Evolutionary conservation across 2,329 filamentous ascomycete genomes (phyloP).

Genomic region (Claviceps arundinis): DNA sequence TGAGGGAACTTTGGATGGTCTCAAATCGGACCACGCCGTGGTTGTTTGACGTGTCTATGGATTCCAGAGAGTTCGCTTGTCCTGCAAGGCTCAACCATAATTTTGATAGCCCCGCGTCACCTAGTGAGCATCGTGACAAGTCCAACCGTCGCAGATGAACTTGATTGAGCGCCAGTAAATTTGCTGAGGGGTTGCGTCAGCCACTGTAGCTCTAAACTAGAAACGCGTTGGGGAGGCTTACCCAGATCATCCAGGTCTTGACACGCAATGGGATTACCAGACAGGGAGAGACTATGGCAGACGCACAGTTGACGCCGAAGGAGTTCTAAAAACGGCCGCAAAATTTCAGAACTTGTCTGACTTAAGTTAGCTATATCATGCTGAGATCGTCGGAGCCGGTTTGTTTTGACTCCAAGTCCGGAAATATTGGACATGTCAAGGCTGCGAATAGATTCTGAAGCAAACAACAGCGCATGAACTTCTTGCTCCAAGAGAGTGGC

Average conservation of each 20-base stretch:
- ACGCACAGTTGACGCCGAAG: slow-evolving; percentile 31
- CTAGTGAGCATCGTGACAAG: slow-evolving; percentile 37
- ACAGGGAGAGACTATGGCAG: slow-evolving; percentile 38
- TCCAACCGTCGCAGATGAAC: slow-evolving; percentile 34
- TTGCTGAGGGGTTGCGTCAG: slow-evolving; percentile 12
- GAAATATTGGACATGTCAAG: slow-evolving; percentile 37
- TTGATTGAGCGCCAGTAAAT: slow-evolving; percentile 19
- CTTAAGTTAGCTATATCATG: slow-evolving; percentile 11
- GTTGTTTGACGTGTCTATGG: slow-evolving; percentile 40
- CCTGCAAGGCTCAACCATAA: slow-evolving; percentile 34
- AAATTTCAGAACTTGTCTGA: slow-evolving; percentile 25
- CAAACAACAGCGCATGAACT: slow-evolving; percentile 41
- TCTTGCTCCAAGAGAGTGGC: slow-evolving; percentile 41
- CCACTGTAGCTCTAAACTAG: background rate
- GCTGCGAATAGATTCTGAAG: slow-evolving; percentile 40
- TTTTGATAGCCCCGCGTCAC: slow-evolving; percentile 32
- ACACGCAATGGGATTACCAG: slow-evolving; percentile 33
- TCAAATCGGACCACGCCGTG: slow-evolving; percentile 35
- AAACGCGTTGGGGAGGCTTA: slow-evolving; percentile 13
- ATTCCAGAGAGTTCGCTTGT: slow-evolving; percentile 31
- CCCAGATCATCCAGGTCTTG: slow-evolving; percentile 36
- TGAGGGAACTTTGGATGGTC: slow-evolving; percentile 30
- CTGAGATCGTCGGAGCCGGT: slow-evolving; percentile 12
- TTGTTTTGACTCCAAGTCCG: slow-evolving; percentile 14
- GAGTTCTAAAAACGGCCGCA: slow-evolving; percentile 36